Base-by-base conservation (phyloP, 2,329 filamentous ascomycete species). In the Diaporthe aspalathi region DNA sequence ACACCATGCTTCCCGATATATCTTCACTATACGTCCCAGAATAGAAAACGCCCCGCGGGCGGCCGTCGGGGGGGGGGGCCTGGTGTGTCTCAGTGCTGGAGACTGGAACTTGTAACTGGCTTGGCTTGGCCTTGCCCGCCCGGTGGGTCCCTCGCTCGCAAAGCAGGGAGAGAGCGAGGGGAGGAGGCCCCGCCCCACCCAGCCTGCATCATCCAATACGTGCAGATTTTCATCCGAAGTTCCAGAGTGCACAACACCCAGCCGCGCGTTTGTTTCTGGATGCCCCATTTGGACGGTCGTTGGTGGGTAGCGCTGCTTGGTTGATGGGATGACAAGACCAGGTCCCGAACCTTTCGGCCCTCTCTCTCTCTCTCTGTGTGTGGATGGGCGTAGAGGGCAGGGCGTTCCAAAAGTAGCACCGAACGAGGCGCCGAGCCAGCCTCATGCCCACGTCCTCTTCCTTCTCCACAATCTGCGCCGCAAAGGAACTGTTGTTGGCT, bases 181-280 rank as follows among this genome's bases (percentile, higher is more conserved):
- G 35, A 38, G 35, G 35, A 38, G 35, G n/a, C 16, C 53, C 38
- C 14, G n/a, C 24, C 5, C 56, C 22, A 43, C n/a, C 27, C 29
- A 35, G 60, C 27, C 60, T 35, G 20, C 60, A 20, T n/a, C n/a
- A 8, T 32, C 32, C 32, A 32, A 8, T 47, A 32, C 57, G 17
- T 47, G n/a, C 40, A 9, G 38, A 22, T 62, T n/a, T 47, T n/a
- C n/a, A 14, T 24, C 56, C 40, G 40, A 47, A 47, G 24, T 32
- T 47, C 17, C 29, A 27, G 40, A 45, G 57, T 17, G 12, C 49
- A 6, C 49, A 12, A 24, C 27, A n/a, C n/a, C 43, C 60, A 63
- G 45, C 60, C 60, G 60, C 60, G 60, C 60, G 60, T 63, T 47
- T 63, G 43, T 63, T 35, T 20, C 60, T 49, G 60, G 7, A n/a